Conservation (phyloP, 352 stramenopile species). For the Phytophthora fragariae region DNA sequence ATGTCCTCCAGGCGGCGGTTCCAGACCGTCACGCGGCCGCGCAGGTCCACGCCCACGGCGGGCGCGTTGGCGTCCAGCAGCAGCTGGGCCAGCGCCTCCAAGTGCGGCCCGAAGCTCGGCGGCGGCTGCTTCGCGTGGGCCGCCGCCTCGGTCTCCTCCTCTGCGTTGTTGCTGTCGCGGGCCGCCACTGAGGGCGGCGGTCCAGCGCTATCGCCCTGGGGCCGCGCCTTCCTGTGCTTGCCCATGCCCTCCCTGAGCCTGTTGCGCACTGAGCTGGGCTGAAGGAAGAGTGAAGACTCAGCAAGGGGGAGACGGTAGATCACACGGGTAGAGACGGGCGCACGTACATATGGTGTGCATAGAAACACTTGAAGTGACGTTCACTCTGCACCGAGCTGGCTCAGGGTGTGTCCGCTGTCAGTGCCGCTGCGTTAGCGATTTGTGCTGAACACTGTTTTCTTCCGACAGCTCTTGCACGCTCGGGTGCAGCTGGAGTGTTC, state of each 20-base stretch:
- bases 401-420: no score
- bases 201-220: not conserved
- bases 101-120: conserved; percentile 26
- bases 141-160: not conserved
- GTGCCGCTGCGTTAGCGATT: not conserved
- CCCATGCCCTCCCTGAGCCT: conserved; percentile 28
- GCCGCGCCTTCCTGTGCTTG: conserved; percentile 32
- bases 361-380: conserved; percentile 17
- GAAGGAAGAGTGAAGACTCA: conserved; percentile 4
- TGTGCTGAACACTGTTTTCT: not conserved
- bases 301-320: not conserved
- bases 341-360: conserved; percentile 7
- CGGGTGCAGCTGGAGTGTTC: no score
- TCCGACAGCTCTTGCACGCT: no score
- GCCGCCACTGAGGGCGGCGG: not conserved
- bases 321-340: not conserved
- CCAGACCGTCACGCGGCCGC: conserved; percentile 67
- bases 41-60: conserved; percentile 61
- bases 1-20: conserved; percentile 62
- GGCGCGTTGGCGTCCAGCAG: conserved; percentile 72
- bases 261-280: no score
- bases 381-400: conserved; percentile 21
- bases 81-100: conserved; percentile 37
- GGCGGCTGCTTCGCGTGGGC: not conserved
- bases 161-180: not conserved